Evolutionary conservation across 1,284 basidiomycete species (phyloP).

Genomic region (Phellopilus nigrolimitatus): DNA sequence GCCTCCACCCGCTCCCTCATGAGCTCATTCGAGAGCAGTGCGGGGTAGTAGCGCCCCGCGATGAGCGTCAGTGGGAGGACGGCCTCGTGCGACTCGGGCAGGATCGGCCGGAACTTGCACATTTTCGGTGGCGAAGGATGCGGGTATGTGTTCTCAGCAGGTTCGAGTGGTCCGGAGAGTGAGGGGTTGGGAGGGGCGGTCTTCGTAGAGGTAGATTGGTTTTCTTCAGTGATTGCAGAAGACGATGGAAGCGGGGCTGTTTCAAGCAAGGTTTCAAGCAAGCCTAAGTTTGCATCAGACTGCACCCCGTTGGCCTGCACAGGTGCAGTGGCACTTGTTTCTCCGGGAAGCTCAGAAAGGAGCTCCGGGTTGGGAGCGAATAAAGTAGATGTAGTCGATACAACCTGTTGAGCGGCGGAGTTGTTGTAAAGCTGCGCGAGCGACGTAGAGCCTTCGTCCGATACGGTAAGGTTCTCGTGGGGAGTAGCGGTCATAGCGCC

Average conservation of each 20-base stretch:
- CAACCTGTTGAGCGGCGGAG: not conserved
- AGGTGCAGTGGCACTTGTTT: not conserved
- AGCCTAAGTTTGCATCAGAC: not conserved
- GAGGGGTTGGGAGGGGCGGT: conserved; percentile 15
- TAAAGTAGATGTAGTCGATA: not conserved
- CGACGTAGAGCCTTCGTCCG: not conserved
- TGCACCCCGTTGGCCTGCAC: not conserved
- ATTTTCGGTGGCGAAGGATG: conserved; percentile 64
- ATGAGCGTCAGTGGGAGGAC: conserved; percentile 62
- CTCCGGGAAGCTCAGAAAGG: not conserved
- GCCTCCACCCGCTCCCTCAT: conserved; percentile 38
- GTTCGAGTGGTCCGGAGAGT: conserved; percentile 26
- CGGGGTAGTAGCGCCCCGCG: conserved; percentile 71
- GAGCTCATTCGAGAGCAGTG: conserved; percentile 56
- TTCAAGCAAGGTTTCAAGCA: not conserved
- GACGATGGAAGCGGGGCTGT: not conserved
- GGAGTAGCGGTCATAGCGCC: not conserved
- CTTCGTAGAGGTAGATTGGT: not conserved
- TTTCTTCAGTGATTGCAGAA: not conserved
- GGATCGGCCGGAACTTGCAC: conserved; percentile 65
- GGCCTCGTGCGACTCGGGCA: conserved; percentile 56
- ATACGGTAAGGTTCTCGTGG: not conserved
- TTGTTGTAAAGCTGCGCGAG: not conserved
- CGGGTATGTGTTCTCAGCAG: conserved; percentile 42
- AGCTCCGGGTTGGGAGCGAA: conserved; percentile 9